A percentile compares a stretch with the other conserved stretches of the same genome.
Evolutionary conservation across 176 grass and related monocot genomes (phyloP).

Genomic region (Panicum miliaceum): DNA sequence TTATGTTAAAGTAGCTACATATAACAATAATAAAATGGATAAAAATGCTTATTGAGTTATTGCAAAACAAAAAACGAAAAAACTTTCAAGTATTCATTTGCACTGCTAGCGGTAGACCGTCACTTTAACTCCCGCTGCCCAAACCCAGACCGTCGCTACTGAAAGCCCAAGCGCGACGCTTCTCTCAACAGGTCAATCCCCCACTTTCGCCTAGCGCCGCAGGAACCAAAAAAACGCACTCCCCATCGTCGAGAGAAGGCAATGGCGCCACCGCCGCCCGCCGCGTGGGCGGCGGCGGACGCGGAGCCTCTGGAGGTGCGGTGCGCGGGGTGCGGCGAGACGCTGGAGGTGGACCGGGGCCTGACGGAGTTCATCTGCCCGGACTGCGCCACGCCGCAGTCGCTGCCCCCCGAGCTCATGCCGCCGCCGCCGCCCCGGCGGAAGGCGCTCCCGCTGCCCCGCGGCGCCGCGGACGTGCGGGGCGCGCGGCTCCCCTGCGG

Average conservation of each 20-base stretch:
- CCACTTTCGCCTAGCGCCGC: not conserved
- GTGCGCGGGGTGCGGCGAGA: conserved; percentile 53
- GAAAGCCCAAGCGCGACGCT: conserved; percentile 3
- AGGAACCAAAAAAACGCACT: not conserved
- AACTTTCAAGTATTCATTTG: too few relatives aligned
- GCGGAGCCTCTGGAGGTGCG: conserved; percentile 42
- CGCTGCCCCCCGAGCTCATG: conserved; percentile 67
- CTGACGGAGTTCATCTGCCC: conserved; percentile 73
- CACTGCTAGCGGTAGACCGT: too few relatives aligned
- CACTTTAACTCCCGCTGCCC: too few relatives aligned
- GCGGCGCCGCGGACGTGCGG: conserved; percentile 47
- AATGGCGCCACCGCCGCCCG: conserved; percentile 25
- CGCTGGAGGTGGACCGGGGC: conserved; percentile 56
- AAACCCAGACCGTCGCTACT: conserved; percentile 2
- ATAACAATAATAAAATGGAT: too few relatives aligned
- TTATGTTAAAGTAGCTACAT: too few relatives aligned
- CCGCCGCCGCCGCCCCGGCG: conserved; percentile 43
- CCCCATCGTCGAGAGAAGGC: not conserved
- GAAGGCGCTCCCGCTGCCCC: conserved; percentile 54
- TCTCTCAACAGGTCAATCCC: not conserved
- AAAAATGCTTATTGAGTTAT: too few relatives aligned
- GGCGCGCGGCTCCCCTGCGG: conserved; percentile 56
- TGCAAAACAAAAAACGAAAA: too few relatives aligned
- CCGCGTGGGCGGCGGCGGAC: not conserved
- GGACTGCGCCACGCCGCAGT: conserved; percentile 55